phyloP scores from a whole-genome alignment of 2,329 filamentous ascomycete genomes.

The Talaromyces islandicus region DNA sequence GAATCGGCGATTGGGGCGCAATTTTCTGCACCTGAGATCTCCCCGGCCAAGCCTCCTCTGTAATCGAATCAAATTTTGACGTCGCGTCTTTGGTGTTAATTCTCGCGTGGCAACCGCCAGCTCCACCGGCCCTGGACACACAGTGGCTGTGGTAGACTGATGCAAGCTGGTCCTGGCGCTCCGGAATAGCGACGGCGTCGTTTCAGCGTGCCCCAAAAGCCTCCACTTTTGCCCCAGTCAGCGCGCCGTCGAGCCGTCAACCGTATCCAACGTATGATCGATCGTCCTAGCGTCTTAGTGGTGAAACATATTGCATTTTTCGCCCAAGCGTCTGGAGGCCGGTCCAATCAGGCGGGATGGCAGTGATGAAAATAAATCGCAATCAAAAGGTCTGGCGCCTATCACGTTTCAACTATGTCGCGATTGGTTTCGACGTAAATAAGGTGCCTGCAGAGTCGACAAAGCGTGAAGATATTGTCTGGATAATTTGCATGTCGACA shows the following conservation, averaged over 20 bases:
- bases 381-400: not conserved
- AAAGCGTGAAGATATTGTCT: not conserved
- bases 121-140: not conserved
- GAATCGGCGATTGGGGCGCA: not conserved
- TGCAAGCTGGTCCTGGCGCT: not conserved
- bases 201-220: conserved; percentile 7
- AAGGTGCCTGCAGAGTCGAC: not conserved
- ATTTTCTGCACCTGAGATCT: not conserved
- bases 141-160: conserved; percentile 1
- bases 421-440: not conserved
- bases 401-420: not conserved
- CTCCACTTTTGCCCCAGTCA: not conserved
- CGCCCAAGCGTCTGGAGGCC: not conserved
- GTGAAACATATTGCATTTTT: not conserved
- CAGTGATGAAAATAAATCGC: not conserved
- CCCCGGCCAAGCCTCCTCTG: not conserved
- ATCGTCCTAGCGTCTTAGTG: not conserved
- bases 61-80: conserved; percentile 4
- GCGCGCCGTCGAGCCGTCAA: not conserved
- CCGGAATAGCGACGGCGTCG: conserved; percentile 2
- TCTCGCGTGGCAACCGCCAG: conserved; percentile 2
- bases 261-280: not conserved
- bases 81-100: not conserved
- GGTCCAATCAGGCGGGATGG: not conserved
- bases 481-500: not conserved